phyloP scores from a whole-genome alignment of 2,329 filamentous ascomycete genomes.

The Diaporthe caulivora region DNA sequence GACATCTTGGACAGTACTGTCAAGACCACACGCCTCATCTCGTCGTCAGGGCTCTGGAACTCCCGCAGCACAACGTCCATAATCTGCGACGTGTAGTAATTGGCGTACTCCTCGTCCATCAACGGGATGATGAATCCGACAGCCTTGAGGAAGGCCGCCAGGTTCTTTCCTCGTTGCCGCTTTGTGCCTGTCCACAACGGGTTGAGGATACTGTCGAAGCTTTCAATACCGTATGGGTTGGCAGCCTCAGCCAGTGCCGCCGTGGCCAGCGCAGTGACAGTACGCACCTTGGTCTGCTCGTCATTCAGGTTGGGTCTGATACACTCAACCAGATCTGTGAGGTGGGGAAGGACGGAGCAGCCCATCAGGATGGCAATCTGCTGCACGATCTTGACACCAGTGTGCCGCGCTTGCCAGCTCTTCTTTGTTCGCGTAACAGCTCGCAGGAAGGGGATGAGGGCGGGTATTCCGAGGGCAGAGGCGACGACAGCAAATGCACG shows the following conservation, averaged over 20 bases:
- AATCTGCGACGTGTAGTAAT: conserved; percentile 98
- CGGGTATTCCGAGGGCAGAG: conserved; percentile 94
- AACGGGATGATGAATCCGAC: conserved; percentile 98
- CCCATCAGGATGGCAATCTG: conserved; percentile 99
- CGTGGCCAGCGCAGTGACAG: conserved; percentile 94
- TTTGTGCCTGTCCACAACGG: conserved; percentile 96
- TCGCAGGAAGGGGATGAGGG: conserved; percentile 91
- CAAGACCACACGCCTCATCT: conserved; percentile 99
- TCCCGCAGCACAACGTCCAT: conserved; percentile 98
- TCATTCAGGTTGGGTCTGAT: conserved; percentile 97
- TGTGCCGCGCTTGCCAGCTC: conserved; percentile 98
- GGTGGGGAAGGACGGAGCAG: conserved; percentile 92
- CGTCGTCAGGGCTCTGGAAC: conserved; percentile 96
- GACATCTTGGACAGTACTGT: conserved; percentile 98
- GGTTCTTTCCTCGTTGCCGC: conserved; percentile 95
- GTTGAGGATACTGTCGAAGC: conserved; percentile 97
- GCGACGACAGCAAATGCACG: conserved; percentile 97
- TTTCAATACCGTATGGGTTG: conserved; percentile 98
- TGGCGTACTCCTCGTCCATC: conserved; percentile 99
- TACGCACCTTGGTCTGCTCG: conserved; percentile 97
- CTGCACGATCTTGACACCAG: conserved; percentile 98
- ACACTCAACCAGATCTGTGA: conserved; percentile 96
- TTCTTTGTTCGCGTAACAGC: conserved; percentile 99
- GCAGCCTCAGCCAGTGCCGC: conserved; percentile 95
- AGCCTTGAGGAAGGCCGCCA: conserved; percentile 96